Conservation (phyloP, 1,284 basidiomycete genomes). For the Trichosporon ovoides region DNA sequence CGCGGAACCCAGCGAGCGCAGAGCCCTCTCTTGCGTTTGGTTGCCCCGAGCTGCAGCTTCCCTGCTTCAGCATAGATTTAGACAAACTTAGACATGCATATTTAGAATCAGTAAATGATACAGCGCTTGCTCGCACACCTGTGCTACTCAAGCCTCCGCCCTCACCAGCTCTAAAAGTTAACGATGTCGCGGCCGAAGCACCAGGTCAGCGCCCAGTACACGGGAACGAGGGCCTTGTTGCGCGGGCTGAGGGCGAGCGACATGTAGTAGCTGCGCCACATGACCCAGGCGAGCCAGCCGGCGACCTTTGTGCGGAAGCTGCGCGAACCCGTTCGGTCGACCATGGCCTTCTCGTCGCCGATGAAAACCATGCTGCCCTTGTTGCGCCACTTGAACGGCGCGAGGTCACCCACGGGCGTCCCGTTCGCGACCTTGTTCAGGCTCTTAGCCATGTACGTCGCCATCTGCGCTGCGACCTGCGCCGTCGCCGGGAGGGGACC, state of each 20-base stretch:
- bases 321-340: conserved; percentile 61
- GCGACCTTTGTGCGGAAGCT: neutral
- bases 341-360: conserved; percentile 69
- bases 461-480: conserved; percentile 79
- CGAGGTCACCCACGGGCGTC: conserved; percentile 41
- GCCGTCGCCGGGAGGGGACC: conserved; percentile 73
- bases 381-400: conserved; percentile 63
- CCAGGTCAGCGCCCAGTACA: conserved; percentile 55
- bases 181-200: conserved; percentile 76
- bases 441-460: conserved; percentile 63
- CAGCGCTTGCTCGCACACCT: too few relatives aligned
- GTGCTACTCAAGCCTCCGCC: too few relatives aligned
- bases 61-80: too few relatives aligned
- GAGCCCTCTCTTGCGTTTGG: too few relatives aligned
- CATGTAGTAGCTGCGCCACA: conserved; percentile 47
- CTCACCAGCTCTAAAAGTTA: conserved; percentile 55
- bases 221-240: conserved; percentile 69
- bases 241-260: conserved; percentile 68
- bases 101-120: too few relatives aligned
- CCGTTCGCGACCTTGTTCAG: conserved; percentile 60
- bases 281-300: conserved; percentile 42
- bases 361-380: conserved; percentile 69
- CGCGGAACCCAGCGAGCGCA: too few relatives aligned
- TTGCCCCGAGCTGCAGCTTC: too few relatives aligned
- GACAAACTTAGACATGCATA: too few relatives aligned